Conservation (phyloP, 1,284 basidiomycete species). For the Polyporus tsugae region DNA sequence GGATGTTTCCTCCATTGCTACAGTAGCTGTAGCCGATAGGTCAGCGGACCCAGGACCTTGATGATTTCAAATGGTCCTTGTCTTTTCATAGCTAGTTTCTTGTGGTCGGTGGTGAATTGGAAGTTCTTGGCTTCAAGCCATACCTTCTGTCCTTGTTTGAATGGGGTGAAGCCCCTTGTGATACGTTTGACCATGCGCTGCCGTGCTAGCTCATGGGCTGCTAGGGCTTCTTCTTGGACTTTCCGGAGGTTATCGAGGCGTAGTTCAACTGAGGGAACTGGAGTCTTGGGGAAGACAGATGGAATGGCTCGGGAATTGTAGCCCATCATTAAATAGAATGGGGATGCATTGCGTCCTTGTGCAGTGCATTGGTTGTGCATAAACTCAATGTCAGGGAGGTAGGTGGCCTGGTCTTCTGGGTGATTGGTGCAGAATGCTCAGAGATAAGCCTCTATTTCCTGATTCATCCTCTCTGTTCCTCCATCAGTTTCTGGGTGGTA, state of each 20-base stretch:
- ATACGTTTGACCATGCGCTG: conserved; percentile 5
- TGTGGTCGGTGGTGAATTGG: background rate
- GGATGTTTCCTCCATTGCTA: conserved; percentile 12
- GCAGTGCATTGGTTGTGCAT: conserved; percentile 34
- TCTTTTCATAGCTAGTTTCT: conserved; percentile 4
- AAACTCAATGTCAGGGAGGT: conserved; percentile 38
- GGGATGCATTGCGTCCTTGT: conserved; percentile 36
- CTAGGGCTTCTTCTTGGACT: background rate
- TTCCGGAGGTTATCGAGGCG: background rate
- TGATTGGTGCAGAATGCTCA: conserved; percentile 32
- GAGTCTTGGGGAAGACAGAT: background rate
- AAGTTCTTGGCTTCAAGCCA: conserved; percentile 13
- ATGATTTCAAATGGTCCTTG: conserved; percentile 4
- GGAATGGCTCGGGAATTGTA: conserved; percentile 2
- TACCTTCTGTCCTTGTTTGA: conserved; percentile 17
- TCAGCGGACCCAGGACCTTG: conserved; percentile 1
- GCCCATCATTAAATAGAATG: conserved; percentile 36
- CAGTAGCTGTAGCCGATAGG: background rate
- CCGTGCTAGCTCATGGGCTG: background rate
- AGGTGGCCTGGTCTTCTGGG: conserved; percentile 42
- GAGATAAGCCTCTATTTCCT: conserved; percentile 38
- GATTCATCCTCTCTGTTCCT: conserved; percentile 42
- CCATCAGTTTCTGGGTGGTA: conserved; percentile 44
- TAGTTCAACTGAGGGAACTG: background rate
- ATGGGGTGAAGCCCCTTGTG: background rate